These are phyloP conservation scores for Fusarium ambrosium DNA, from an alignment of 2,329 filamentous ascomycete genomes.

Conservation along the genomic window DNA sequence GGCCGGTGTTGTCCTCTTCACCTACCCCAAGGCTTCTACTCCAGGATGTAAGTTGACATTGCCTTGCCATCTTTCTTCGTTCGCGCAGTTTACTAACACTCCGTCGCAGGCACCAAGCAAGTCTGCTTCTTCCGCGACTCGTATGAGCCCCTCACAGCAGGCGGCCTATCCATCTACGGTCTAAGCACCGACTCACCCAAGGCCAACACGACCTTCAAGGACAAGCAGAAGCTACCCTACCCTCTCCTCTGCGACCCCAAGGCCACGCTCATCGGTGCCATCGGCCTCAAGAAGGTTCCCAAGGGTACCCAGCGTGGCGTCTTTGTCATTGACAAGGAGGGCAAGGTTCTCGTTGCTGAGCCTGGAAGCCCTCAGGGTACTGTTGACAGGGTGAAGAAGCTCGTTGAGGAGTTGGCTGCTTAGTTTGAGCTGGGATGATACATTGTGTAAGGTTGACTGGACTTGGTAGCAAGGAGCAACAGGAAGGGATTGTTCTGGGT, in stretches of 20 bases:
- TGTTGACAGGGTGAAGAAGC: conserved; percentile 79
- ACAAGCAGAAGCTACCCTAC: conserved; percentile 91
- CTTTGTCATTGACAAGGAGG: conserved; percentile 85
- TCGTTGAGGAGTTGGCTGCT: conserved; percentile 66
- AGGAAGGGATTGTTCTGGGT: neutral
- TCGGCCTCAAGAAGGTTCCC: conserved; percentile 89
- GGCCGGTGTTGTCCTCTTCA: conserved; percentile 90
- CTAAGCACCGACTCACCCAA: conserved; percentile 90
- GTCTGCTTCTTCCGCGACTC: conserved; percentile 93
- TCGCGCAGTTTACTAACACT: conserved; percentile 9
- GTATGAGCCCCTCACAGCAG: conserved; percentile 80
- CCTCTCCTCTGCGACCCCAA: conserved; percentile 86
- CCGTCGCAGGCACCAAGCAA: conserved; percentile 85
- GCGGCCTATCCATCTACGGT: conserved; percentile 89
- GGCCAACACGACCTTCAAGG: conserved; percentile 92
- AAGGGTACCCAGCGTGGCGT: conserved; percentile 88
- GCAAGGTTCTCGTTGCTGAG: conserved; percentile 82
- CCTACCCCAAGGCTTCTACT: conserved; percentile 94
- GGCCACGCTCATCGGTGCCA: conserved; percentile 81
- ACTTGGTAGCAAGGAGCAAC: neutral
- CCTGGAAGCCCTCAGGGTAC: conserved; percentile 83
- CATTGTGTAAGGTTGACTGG: neutral
- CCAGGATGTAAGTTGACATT: conserved; percentile 81
- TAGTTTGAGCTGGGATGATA: conserved; percentile 4
- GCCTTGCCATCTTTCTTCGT: neutral